Base-by-base conservation (phyloP, 768 basidiomycete species). In the Tylopilus plumbeoviolaceoides region DNA sequence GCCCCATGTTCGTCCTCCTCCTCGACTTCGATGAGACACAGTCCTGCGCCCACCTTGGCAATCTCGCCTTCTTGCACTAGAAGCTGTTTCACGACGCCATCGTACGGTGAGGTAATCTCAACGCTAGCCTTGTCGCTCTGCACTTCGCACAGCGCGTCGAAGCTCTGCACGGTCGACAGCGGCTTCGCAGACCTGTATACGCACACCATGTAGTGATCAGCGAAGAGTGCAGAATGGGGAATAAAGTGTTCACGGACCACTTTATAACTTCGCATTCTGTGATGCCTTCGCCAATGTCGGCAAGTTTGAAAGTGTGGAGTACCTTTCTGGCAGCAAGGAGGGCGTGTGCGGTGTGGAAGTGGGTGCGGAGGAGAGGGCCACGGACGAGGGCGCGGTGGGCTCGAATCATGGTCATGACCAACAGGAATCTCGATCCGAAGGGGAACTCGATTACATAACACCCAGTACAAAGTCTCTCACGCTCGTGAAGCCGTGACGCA, bases 121-220 rank as follows among this genome's bases (percentile, higher is more conserved):
- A 94, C 91, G 68, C 83, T 87, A 1, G 90, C 91, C 68, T 93
- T 93, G 78, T 93, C 91, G 56, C 85, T 87, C 71, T 92, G 90
- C 3, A 93, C 90, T 56, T 93, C 91, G 63, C 89, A 91, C 5
- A 92, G 73, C 17, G 77, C 68, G 44, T 89, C 87, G 60, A 94
- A 94, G 12, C 79, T 75, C 50, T 80, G 73, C 0, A 94, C 70
- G 0, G 63, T 59, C 15, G 75, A 69, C 12, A 68, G 62, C 1
- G 81, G 78, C 59, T 81, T 75, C 45, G 91, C 79, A 48, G 71
- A 82, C 91, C 90, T 92, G 31, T 2, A 5, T 6, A n/a, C 21
- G 7, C 30, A 11, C 30, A 11, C 7, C 33, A 15, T 33, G 12
- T 15, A 3, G 8, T 7, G 4, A 38, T 53, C n/a, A 48, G 35